phyloP scores from a whole-genome alignment of 2,329 filamentous ascomycete species.

The Hypoxylon sp. region DNA sequence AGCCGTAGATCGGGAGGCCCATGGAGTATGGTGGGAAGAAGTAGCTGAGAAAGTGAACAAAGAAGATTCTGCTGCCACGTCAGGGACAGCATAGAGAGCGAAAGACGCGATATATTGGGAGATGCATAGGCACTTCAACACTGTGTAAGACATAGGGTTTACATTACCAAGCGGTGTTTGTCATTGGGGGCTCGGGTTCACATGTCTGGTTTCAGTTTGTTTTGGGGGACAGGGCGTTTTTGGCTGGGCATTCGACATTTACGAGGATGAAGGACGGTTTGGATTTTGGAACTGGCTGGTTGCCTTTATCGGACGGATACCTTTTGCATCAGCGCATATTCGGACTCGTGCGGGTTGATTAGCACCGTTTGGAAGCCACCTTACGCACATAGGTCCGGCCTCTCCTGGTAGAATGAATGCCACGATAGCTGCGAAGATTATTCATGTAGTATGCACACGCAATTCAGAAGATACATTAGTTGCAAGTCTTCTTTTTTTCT shows the following conservation, averaged over 20 bases:
- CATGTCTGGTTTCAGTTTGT: constrained; percentile 42
- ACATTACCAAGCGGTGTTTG: constrained; percentile 36
- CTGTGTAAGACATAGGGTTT: constrained; percentile 25
- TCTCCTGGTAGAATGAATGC: constrained; percentile 32
- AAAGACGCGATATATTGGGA: constrained; percentile 13
- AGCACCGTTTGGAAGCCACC: constrained; percentile 24
- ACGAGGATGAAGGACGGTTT: constrained; percentile 33
- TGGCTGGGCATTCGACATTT: constrained; percentile 40
- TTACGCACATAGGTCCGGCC: constrained; percentile 11
- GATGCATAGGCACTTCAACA: constrained; percentile 20
- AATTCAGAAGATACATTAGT: constrained; percentile 14
- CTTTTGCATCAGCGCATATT: constrained; percentile 46
- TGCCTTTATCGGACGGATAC: constrained; percentile 39
- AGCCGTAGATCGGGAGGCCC: constrained; percentile 76
- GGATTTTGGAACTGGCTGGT: constrained; percentile 42
- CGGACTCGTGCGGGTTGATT: constrained; percentile 27
- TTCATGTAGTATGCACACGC: constrained; percentile 7
- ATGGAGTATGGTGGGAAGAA: constrained; percentile 79
- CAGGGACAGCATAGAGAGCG: constrained; percentile 31
- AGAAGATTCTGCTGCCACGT: constrained; percentile 52
- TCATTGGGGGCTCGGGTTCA: constrained; percentile 42
- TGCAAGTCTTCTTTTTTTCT: not conserved
- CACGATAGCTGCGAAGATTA: constrained; percentile 29
- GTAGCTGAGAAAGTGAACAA: constrained; percentile 71
- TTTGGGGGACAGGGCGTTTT: constrained; percentile 45